Evolutionary conservation across 768 basidiomycete genomes (phyloP), one percentile per base, ranked within the genome.

Genomic region (Tylopilus rubrobrunneus): DNA sequence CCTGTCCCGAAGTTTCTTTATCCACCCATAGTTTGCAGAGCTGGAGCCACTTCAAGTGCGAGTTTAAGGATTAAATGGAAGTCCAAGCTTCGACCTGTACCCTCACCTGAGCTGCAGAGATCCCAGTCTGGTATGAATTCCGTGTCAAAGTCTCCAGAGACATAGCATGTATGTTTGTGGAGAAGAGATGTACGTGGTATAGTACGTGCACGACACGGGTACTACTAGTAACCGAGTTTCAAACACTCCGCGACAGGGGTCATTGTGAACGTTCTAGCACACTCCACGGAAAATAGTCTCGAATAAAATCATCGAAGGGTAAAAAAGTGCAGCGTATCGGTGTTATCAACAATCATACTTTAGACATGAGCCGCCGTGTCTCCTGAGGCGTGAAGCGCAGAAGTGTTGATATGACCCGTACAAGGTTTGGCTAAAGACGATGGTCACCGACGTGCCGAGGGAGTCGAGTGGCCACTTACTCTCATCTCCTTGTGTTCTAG

Each of bases 401-500:
- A 46, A 98, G 93, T 37, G 92, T 93, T 1, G 93, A 93, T 41
- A 98, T 68, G 3, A 99, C 95, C 51, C 87, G 82, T 27, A 98
- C 84, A 31, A 99, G 83, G 62, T 93, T 91, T 0, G 93, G 90
- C 89, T 93, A 55, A 10, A 19, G 43, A 48, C 11, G 25, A 63
- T 14, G 54, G 55, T 53, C 51, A 59, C 12, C 21, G 39, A 34
- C 21, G 46, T 27, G 41, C 14, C 21, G 2, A 5, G 5, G 36
- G 19, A 36, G 23, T 27, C 25, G 37, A n/a, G 19, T 7, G 49
- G 19, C 14, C 23, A 75, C 91, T 67, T 65, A 94, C 94, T 73
- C 97, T 80, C 94, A 98, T 98, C 70, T 98, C 94, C 68, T 96
- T 94, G 73, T 98, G 91, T 67, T 99, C 97, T 47, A 99, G 76